Evolutionary conservation across 495 filamentous ascomycete genomes (phyloP).

Genomic region (Cladorrhinum samala): DNA sequence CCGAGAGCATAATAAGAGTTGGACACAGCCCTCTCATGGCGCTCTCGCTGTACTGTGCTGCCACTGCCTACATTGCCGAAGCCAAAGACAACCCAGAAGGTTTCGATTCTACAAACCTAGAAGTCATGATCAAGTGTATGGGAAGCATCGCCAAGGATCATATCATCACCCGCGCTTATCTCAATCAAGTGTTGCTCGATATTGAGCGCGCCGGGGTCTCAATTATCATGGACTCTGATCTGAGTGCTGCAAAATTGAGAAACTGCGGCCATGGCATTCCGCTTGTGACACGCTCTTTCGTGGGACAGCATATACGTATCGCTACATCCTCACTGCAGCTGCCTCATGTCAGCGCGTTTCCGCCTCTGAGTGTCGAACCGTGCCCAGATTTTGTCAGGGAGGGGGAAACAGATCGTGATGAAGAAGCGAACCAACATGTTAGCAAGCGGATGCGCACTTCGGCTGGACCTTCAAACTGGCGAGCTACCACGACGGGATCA

Average conservation of each 20-base stretch:
- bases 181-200: constrained; percentile 37
- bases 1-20: constrained; percentile 25
- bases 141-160: constrained; percentile 30
- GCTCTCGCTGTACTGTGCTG: constrained; percentile 38
- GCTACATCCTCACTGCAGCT: neutral
- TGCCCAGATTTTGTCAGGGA: neutral
- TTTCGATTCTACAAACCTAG: constrained; percentile 25
- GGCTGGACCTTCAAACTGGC: neutral
- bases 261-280: constrained; percentile 31
- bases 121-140: constrained; percentile 37
- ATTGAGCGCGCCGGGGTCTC: constrained; percentile 32
- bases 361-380: neutral
- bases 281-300: constrained; percentile 29
- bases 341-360: neutral
- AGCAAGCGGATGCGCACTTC: constrained; percentile 10
- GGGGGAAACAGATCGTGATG: neutral
- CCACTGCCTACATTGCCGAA: constrained; percentile 33
- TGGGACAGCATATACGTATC: constrained; percentile 24
- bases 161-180: constrained; percentile 32
- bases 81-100: constrained; percentile 21
- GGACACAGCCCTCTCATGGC: constrained; percentile 36
- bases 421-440: neutral
- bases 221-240: neutral
- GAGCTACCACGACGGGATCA: neutral
- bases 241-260: neutral